Percentiles rank a stretch among this genome's conserved stretches.
phyloP scores from a whole-genome alignment of 495 filamentous ascomycete species.

The Xylaria longipes region DNA sequence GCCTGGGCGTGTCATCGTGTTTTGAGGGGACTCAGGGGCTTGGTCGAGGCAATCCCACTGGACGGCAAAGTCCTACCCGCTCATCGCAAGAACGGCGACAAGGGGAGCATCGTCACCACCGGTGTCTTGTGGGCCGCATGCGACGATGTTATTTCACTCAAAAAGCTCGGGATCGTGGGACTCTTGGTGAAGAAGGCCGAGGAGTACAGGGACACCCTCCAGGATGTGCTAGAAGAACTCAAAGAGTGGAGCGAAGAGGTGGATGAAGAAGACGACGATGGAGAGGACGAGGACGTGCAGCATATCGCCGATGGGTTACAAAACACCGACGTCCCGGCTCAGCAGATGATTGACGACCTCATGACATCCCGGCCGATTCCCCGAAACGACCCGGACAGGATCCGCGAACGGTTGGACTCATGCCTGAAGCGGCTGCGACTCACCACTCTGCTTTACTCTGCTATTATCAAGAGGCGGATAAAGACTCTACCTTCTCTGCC shows the following conservation, averaged over 20 bases:
- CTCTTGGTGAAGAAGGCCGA: slow-evolving; percentile 67
- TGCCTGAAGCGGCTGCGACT: slow-evolving; percentile 63
- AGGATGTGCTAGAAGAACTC: slow-evolving; percentile 82
- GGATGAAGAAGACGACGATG: slow-evolving; percentile 49
- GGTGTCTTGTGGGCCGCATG: slow-evolving; percentile 74
- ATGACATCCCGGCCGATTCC: slow-evolving; percentile 64
- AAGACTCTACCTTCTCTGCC: slow-evolving; percentile 56
- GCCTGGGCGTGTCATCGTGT: slow-evolving; percentile 53
- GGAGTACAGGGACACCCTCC: slow-evolving; percentile 71
- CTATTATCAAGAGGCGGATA: slow-evolving; percentile 65
- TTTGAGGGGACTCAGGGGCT: slow-evolving; percentile 51
- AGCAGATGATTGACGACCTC: slow-evolving; percentile 59
- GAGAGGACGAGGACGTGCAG: slow-evolving; percentile 36
- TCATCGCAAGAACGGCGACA: slow-evolving; percentile 53
- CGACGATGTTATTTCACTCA: slow-evolving; percentile 69
- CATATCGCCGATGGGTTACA: slow-evolving; percentile 27
- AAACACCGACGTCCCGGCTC: slow-evolving; percentile 42
- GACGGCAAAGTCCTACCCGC: slow-evolving; percentile 53
- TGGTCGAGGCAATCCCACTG: slow-evolving; percentile 53
- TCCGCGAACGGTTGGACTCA: slow-evolving; percentile 62
- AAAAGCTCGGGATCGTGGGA: slow-evolving; percentile 67
- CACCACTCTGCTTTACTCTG: slow-evolving; percentile 63
- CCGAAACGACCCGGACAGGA: slow-evolving; percentile 58
- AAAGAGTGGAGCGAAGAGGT: slow-evolving; percentile 83
- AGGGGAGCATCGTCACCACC: slow-evolving; percentile 64